phyloP scores from a whole-genome alignment of 2,329 filamentous ascomycete genomes.

The Madurella fahalii region DNA sequence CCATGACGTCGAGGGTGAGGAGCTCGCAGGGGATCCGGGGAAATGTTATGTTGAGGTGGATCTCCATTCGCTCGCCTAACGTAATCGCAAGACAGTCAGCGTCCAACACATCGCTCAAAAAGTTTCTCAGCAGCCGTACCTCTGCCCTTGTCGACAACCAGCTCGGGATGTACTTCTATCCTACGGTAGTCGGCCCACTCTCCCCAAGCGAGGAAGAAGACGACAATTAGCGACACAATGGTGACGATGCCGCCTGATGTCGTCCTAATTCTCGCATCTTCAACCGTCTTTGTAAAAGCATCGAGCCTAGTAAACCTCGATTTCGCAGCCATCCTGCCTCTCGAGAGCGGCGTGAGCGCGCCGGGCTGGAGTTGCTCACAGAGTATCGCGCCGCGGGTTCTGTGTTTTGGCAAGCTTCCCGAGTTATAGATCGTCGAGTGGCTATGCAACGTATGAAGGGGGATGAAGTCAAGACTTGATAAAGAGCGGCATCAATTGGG shows the following conservation, averaged over 20 bases:
- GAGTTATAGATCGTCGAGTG: not conserved
- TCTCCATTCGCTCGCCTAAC: slow-evolving; percentile 94
- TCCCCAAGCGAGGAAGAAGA: slow-evolving; percentile 84
- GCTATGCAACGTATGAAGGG: not conserved
- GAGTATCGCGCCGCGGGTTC: slow-evolving; percentile 12
- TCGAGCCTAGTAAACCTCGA: slow-evolving; percentile 95
- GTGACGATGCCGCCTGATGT: slow-evolving; percentile 95
- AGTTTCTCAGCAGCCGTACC: slow-evolving; percentile 48
- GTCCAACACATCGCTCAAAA: not conserved
- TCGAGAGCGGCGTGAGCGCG: slow-evolving; percentile 14
- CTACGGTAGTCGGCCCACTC: slow-evolving; percentile 94
- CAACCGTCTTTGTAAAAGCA: slow-evolving; percentile 98
- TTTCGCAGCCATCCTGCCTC: slow-evolving; percentile 71
- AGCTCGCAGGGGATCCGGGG: slow-evolving; percentile 92
- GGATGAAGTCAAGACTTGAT: not conserved
- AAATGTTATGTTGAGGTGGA: slow-evolving; percentile 95
- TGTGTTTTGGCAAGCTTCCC: not conserved
- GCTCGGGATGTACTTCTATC: slow-evolving; percentile 81
- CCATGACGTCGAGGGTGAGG: slow-evolving; percentile 96
- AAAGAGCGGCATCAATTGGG: slow-evolving; percentile 21
- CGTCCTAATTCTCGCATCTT: slow-evolving; percentile 93
- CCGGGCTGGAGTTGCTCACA: not conserved
- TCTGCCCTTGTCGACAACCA: slow-evolving; percentile 95
- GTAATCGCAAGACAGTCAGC: slow-evolving; percentile 16
- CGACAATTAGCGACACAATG: slow-evolving; percentile 80